phyloP scores from a whole-genome alignment of 768 basidiomycete genomes.

The Lanmaoa pseudosensibilis region DNA sequence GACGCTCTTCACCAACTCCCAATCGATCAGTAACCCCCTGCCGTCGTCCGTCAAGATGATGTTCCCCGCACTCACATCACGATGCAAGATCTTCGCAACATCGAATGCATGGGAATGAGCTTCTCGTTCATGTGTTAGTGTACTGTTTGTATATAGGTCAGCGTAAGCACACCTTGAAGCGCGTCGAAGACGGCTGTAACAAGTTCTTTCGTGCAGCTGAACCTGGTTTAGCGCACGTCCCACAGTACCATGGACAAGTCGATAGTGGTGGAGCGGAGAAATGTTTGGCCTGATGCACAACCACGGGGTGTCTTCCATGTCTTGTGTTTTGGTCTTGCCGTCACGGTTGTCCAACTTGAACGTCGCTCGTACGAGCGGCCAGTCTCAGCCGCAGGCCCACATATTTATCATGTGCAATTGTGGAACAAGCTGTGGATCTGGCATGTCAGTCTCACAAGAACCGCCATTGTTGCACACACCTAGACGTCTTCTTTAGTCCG shows the following conservation, averaged over 20 bases:
- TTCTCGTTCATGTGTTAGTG: background rate
- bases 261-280: background rate
- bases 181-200: background rate
- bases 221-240: background rate
- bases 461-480: background rate
- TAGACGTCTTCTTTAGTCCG: background rate
- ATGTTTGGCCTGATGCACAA: too few species aligned
- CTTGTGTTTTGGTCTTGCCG: too few species aligned
- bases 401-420: too few species aligned
- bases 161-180: background rate
- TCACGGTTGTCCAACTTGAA: too few species aligned
- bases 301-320: too few species aligned
- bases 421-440: background rate
- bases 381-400: too few species aligned
- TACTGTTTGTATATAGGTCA: too few species aligned
- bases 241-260: background rate
- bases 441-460: background rate
- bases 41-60: constrained; percentile 20
- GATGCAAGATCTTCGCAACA: background rate
- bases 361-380: too few species aligned
- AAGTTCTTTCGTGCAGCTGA: background rate
- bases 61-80: constrained; percentile 28
- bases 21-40: constrained; percentile 25
- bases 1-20: constrained; percentile 19
- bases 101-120: constrained; percentile 24